These are phyloP conservation scores for Plectosphaerella sp. DNA, from an alignment of 2,329 filamentous ascomycete genomes.

Conservation along the genomic window DNA sequence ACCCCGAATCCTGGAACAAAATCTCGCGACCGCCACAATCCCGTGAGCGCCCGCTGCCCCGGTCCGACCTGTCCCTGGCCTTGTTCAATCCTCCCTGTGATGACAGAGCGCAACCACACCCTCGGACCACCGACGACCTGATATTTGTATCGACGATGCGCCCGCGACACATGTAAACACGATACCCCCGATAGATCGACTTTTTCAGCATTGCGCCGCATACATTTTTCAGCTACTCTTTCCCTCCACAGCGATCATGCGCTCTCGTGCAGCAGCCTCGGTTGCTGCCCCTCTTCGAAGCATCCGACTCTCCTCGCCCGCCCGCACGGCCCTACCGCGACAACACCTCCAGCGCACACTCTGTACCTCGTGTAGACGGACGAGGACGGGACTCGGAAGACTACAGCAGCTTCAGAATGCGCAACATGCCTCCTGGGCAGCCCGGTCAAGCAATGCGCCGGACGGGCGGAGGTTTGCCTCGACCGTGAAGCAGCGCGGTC, in stretches of 20 bases:
- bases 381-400: not conserved
- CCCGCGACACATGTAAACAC: too few relatives aligned
- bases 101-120: not conserved
- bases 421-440: not conserved
- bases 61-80: not conserved
- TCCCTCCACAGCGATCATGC: constrained; percentile 1
- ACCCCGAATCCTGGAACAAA: not conserved
- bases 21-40: not conserved
- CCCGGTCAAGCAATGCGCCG: not conserved
- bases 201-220: too few relatives aligned
- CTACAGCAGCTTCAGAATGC: too few relatives aligned
- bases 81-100: not conserved
- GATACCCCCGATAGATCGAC: too few relatives aligned
- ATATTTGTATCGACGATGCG: not conserved
- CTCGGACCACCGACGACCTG: not conserved
- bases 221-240: not conserved
- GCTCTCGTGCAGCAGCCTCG: constrained; percentile 1
- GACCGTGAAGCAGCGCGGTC: constrained; percentile 49
- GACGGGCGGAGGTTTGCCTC: constrained; percentile 8
- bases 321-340: not conserved
- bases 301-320: constrained; percentile 1
- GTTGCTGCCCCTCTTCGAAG: not conserved
- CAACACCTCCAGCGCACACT: not conserved
- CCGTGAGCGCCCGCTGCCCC: too few relatives aligned
- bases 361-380: not conserved